These are phyloP conservation scores for Aspergillus calidoustus DNA, from an alignment of 2,329 filamentous ascomycete genomes.

Conservation along the genomic window DNA sequence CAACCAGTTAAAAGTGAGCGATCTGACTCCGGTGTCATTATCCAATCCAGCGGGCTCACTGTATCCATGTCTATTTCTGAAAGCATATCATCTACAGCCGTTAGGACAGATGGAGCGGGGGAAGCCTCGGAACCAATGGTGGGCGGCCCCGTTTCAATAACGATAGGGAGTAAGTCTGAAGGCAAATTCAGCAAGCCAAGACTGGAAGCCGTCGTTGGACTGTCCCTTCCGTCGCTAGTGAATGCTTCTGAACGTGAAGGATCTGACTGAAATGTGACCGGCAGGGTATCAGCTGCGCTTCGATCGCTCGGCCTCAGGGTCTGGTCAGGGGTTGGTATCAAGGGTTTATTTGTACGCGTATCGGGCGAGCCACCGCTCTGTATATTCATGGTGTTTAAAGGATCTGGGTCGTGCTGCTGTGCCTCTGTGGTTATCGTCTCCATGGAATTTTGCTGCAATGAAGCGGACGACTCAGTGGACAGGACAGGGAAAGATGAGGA, in stretches of 20 bases:
- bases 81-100: conserved; percentile 4
- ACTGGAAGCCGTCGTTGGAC: neutral
- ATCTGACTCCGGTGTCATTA: conserved; percentile 3
- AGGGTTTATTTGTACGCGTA: conserved; percentile 3
- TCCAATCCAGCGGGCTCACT: conserved; percentile 6
- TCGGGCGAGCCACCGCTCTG: conserved; percentile 3
- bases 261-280: conserved; percentile 4
- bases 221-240: conserved; percentile 4
- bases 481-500: conserved; percentile 2
- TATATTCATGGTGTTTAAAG: conserved; percentile 1
- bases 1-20: neutral
- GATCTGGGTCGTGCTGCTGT: conserved; percentile 10
- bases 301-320: neutral
- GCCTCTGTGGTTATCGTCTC: neutral
- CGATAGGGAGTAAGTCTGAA: conserved; percentile 3
- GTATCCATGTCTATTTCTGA: conserved; percentile 9
- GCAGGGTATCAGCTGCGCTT: conserved; percentile 4
- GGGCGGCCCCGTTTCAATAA: conserved; percentile 4
- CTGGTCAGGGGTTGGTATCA: conserved; percentile 5
- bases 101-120: conserved; percentile 6
- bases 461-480: neutral
- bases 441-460: conserved; percentile 1
- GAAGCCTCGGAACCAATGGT: conserved; percentile 5
- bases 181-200: conserved; percentile 2
- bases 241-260: conserved; percentile 1